Evolutionary conservation across 352 stramenopile genomes (phyloP), one percentile per base, ranked within the genome.

Genomic region (Pythium aristosporum): DNA sequence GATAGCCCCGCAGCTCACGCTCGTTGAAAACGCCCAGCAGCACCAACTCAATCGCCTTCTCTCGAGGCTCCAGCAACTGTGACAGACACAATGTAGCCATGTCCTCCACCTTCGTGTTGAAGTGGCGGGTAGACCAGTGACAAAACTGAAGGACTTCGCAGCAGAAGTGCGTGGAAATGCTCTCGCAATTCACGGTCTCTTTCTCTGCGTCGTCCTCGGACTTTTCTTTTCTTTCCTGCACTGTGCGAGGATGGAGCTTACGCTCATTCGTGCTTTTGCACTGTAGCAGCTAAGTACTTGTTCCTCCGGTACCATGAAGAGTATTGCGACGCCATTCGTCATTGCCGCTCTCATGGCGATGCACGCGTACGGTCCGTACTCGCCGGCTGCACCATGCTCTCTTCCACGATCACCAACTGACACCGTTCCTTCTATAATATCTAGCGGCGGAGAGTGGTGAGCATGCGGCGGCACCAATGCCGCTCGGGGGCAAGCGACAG

Each of bases 21-120:
- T 77, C 8, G 58, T 88, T 9, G 77, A 88, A 44, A 71, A 73
- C 43, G 76, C 79, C 5, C 75, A 86, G 28, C 67, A 79, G 50
- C 69, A 76, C 20, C 76, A 85, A 41, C 58, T 88, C 8, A 63
- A 62, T 7, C 80, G 77, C 36, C 25, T 88, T 16, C 52, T 87
- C 32, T 32, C 30, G 6, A 15, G n/a, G 10, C 32, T 57, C 2
- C 50, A 57, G 32, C 50, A 57, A 39, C n/a, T 57, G 50, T 57
- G 28, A 21, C 12, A 21, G 28, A 15, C 1, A 46, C 2, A 46
- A 46, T 46, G 18, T 21, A 46, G 18, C 39, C 13, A 46, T 18
- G 16, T 1, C 15, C 25, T 5, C 25, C 25, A 30, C 8, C 34
- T 39, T 46, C 39, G 8, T n/a, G 39, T 46, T 46, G 39, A 46